Percentiles rank a stretch among this genome's conserved stretches.
phyloP scores from a whole-genome alignment of 176 grass and related monocot genomes.

The Paspalum vaginatum region DNA sequence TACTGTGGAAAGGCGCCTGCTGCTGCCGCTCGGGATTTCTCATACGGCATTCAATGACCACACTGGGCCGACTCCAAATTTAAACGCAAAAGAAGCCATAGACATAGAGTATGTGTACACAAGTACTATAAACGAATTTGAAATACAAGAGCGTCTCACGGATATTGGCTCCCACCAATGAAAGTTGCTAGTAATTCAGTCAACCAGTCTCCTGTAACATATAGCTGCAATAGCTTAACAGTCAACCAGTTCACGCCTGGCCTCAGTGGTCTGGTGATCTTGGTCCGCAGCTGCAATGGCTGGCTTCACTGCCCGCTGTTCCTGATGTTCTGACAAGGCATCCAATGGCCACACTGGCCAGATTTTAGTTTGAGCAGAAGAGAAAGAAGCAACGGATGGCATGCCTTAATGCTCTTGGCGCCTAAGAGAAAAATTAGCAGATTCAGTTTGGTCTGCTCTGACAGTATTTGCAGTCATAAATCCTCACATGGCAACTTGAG shows the following conservation, averaged over 20 bases:
- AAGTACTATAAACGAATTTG: neutral
- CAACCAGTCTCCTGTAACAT: no score
- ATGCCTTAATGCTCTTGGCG: conserved; percentile 2
- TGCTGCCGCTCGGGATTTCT: neutral
- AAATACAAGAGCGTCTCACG: neutral
- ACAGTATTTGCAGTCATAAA: conserved; percentile 17
- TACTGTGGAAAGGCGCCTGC: neutral
- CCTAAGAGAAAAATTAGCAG: no score
- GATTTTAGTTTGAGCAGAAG: neutral
- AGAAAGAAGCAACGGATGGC: neutral
- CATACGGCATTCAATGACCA: conserved; percentile 11
- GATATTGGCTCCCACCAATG: neutral
- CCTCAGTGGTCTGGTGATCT: conserved; percentile 31
- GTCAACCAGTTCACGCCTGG: conserved; percentile 17
- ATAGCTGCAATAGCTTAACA: no score
- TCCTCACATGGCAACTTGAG: neutral
- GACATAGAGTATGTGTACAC: neutral
- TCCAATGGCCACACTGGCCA: conserved; percentile 19
- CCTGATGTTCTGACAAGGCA: conserved; percentile 24
- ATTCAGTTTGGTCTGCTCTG: neutral
- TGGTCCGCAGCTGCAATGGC: conserved; percentile 27
- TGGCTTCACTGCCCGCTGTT: conserved; percentile 23
- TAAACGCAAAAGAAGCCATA: neutral
- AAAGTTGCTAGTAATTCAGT: neutral
- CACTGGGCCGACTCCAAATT: neutral